phyloP scores from a whole-genome alignment of 1,284 basidiomycete species.

The Marasmius oreades region DNA sequence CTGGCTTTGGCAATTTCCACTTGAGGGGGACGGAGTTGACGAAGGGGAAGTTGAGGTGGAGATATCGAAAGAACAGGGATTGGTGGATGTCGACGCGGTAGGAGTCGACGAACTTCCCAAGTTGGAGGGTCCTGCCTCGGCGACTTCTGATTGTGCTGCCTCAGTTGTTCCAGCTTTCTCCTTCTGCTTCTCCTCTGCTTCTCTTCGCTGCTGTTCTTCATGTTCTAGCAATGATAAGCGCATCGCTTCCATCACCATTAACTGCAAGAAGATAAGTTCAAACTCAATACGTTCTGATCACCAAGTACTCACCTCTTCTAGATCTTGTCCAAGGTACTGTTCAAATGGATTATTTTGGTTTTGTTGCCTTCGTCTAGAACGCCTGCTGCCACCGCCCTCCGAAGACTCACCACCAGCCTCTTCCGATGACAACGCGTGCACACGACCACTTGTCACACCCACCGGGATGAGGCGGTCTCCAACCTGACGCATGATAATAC shows the following conservation, averaged over 20 bases:
- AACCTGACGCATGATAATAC: slow-evolving; percentile 98
- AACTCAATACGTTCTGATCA: background rate
- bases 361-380: slow-evolving; percentile 56
- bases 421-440: slow-evolving; percentile 60
- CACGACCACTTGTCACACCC: slow-evolving; percentile 83
- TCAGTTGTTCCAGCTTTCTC: slow-evolving; percentile 36
- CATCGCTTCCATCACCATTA: slow-evolving; percentile 99
- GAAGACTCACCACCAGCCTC: slow-evolving; percentile 44
- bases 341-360: slow-evolving; percentile 23
- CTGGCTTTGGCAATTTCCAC: slow-evolving; percentile 1
- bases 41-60: slow-evolving; percentile 14
- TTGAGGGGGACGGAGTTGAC: slow-evolving; percentile 10
- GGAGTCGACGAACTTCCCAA: slow-evolving; percentile 22
- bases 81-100: slow-evolving; percentile 15
- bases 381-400: slow-evolving; percentile 40
- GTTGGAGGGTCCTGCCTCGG: slow-evolving; percentile 12
- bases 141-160: slow-evolving; percentile 5
- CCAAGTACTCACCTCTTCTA: slow-evolving; percentile 40
- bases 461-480: slow-evolving; percentile 96
- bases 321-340: slow-evolving; percentile 28
- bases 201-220: slow-evolving; percentile 72
- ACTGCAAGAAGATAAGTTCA: slow-evolving; percentile 38
- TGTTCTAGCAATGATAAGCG: slow-evolving; percentile 91
- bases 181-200: slow-evolving; percentile 56
- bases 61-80: slow-evolving; percentile 4